Evolutionary conservation across 495 filamentous ascomycete species (phyloP), one percentile per base, ranked within the genome.

Genomic region (Penicillium cataractarum): DNA sequence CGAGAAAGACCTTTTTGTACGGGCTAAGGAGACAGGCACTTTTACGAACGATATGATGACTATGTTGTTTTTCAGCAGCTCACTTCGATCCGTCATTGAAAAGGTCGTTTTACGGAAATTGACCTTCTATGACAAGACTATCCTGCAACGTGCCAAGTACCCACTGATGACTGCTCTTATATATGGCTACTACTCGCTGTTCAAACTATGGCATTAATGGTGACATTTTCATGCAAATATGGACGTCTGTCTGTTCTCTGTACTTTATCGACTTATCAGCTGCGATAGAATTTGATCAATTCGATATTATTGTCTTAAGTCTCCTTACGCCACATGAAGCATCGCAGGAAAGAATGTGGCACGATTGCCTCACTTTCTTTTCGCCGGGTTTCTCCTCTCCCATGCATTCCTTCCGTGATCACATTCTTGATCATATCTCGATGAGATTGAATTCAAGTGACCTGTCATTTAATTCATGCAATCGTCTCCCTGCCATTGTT

Each of bases 361-460:
- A 27, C 13, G 9, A 9, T 50, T 50, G 15, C 46, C 46, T 55
- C 15, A 51, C n/a, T 27, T 27, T 9, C 17, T 9, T n/a, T 29
- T 58, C 40, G 44, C 55, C 54, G 31, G 61, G 26, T 57, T 52
- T 58, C 40, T 19, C 21, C 31, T 58, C 24, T 24, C 39, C 15
- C 32, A 40, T 56, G 13, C 17, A 53, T 4, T 29, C 50, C 15
- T 9, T n/a, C 35, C 3, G n/a, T 6, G 1, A 37, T 44, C 24
- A 7, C 53, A 17, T 49, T 8, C 26, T 7, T 13, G 24, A 50
- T 29, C 2, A 52, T 15, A 17, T 53, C 21, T 15, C 2, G 29
- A 57, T 7, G 12, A 10, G 53, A 52, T 40, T 56, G 58, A 44
- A 55, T 58, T 58, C 24, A 61, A 63, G 33, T 50, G 65, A 68